Percentiles rank a stretch among this genome's conserved stretches.
These are phyloP conservation scores for Sugiyamaella novakii DNA, from an alignment of 1,139 yeast genomes.

Conservation along the genomic window DNA sequence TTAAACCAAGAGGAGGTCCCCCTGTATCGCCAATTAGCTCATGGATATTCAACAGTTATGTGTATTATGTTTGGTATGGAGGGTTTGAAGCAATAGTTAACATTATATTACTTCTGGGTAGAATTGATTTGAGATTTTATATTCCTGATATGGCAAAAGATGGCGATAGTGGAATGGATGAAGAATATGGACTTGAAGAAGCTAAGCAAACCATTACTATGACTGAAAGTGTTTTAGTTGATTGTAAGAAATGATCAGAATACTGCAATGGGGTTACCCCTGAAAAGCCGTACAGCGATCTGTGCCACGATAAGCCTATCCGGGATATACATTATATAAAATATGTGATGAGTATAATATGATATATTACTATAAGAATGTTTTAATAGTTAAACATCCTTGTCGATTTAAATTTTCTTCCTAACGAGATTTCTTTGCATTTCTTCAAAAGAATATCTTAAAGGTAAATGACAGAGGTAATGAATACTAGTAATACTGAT, in stretches of 20 bases:
- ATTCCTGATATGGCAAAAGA: constrained; percentile 56
- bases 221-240: neutral
- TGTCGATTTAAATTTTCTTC: no score
- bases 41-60: constrained; percentile 54
- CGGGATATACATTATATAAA: no score
- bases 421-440: no score
- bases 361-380: no score
- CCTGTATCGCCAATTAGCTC: constrained; percentile 37
- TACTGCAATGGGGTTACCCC: no score
- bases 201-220: neutral
- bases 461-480: no score
- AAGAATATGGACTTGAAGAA: neutral
- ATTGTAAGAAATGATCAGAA: neutral
- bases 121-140: constrained; percentile 76
- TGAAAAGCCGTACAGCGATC: constrained; percentile 7
- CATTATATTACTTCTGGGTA: constrained; percentile 56
- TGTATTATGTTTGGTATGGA: constrained; percentile 70
- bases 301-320: constrained; percentile 1
- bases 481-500: no score
- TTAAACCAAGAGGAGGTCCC: constrained; percentile 37
- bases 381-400: neutral
- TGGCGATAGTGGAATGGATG: constrained; percentile 2
- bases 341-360: neutral
- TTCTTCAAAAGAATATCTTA: no score
- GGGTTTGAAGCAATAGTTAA: constrained; percentile 61